Percentiles rank a stretch among this genome's conserved stretches.
Conservation (phyloP, 2,329 filamentous ascomycete genomes). For the Pyrenochaeta sp. region DNA sequence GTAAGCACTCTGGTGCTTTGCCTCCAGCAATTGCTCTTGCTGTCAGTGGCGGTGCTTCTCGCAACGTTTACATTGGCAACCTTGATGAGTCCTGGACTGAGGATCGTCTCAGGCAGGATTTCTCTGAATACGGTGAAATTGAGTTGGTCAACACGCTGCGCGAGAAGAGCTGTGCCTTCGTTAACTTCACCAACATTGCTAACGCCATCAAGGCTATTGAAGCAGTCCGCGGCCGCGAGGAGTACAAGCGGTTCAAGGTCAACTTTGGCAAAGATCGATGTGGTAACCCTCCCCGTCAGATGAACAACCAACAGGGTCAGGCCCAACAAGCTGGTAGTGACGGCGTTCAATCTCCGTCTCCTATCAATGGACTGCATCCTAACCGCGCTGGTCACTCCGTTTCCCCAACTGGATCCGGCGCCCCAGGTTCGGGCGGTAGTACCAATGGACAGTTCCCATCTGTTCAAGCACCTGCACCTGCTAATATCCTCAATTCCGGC, state of each 20-base stretch:
- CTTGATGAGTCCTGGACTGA: conserved; percentile 97
- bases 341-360: conserved; percentile 63
- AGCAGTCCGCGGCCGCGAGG: conserved; percentile 89
- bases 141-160: conserved; percentile 95
- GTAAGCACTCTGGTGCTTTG: conserved; percentile 96
- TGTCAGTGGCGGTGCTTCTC: conserved; percentile 94
- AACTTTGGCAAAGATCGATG: conserved; percentile 99
- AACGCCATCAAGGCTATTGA: conserved; percentile 99
- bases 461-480: conserved; percentile 69
- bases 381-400: conserved; percentile 63
- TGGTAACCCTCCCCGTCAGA: conserved; percentile 92
- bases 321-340: conserved; percentile 72
- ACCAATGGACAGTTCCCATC: conserved; percentile 66
- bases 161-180: conserved; percentile 99
- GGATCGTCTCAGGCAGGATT: conserved; percentile 93
- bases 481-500: conserved; percentile 78
- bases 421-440: conserved; percentile 62
- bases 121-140: conserved; percentile 96
- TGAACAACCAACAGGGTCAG: conserved; percentile 66
- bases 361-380: conserved; percentile 65
- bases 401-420: conserved; percentile 66
- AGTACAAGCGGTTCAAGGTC: conserved; percentile 98
- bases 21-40: conserved; percentile 95
- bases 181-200: conserved; percentile 99
- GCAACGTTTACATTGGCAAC: conserved; percentile 98